Conservation (phyloP, 108 stramenopile species). For the Bacterosira constricta region DNA sequence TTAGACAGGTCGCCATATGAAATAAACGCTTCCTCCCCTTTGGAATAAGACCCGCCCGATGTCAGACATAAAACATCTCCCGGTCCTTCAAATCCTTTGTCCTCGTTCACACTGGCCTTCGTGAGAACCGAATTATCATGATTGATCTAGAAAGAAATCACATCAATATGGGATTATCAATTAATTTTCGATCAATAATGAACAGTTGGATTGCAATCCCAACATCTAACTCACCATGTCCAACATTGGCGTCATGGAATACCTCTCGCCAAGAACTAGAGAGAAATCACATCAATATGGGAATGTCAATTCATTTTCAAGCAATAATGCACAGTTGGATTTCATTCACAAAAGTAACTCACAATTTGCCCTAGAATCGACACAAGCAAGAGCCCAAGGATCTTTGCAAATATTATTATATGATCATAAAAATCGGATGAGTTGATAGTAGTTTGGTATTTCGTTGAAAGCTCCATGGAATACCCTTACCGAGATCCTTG, state of each 20-base stretch:
- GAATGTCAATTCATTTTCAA: neutral
- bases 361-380: slow-evolving; percentile 78
- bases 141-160: slow-evolving; percentile 39
- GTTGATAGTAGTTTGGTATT: no score
- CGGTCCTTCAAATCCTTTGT: slow-evolving; percentile 34
- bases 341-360: no score
- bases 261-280: slow-evolving; percentile 56
- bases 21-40: slow-evolving; percentile 65
- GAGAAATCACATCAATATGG: neutral
- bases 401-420: slow-evolving; percentile 17
- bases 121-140: slow-evolving; percentile 64
- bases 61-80: slow-evolving; percentile 38
- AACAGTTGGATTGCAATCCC: neutral
- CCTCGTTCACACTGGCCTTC: slow-evolving; percentile 37
- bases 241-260: slow-evolving; percentile 72
- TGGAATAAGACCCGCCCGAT: slow-evolving; percentile 24
- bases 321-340: neutral
- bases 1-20: slow-evolving; percentile 75
- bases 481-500: slow-evolving; percentile 31
- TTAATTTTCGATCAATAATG: neutral
- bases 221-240: slow-evolving; percentile 61
- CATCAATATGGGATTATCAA: neutral
- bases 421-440: neutral
- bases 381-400: slow-evolving; percentile 79
- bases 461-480: no score